Evolutionary conservation across 345 rosid genomes (phyloP), one percentile per base, ranked within the genome.

Genomic region (Triadica sebifera): DNA sequence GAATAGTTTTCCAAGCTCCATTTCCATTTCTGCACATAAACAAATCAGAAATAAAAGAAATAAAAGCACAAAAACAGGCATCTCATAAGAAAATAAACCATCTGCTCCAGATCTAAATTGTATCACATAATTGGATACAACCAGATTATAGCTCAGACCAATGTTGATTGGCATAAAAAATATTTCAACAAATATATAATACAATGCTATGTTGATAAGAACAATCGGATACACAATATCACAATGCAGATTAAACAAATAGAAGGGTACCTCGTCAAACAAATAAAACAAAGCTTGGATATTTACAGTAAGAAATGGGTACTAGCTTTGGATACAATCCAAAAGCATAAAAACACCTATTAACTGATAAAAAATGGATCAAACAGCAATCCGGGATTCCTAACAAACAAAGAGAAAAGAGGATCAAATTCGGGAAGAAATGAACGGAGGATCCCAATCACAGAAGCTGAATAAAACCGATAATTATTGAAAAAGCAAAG

Each of bases 1-100:
- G 80, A 94, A 94, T 24, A 94, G 88, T 86, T 92, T 92, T 73
- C 94, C 93, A 57, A 84, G 87, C 81, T 94, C 98, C 93, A 89
- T 87, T 78, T 89, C 90, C 90, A 88, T 89, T 68, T 81, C 91
- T 89, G 74, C 68, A 78, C 52, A 75, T 41, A 73, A 65, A 59
- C 13, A 68, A 49, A 20, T 55, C 62, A n/a, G n/a, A n/a, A n/a
- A n/a, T n/a, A n/a, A n/a, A n/a, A n/a, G n/a, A n/a, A n/a, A n/a
- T n/a, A n/a, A n/a, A n/a, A n/a, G n/a, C n/a, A n/a, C n/a, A n/a
- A 25, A 53, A 24, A 67, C 20, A 24, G 43, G 46, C 66, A 72
- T 58, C 51, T 16, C 13, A 45, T 65, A 41, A 66, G 52, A 19
- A 57, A 13, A 61, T n/a, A 57, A 72, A 24, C 53, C 49, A 71